Conservation (phyloP, 169 alveolate species). For the Eimeria acervulina region DNA sequence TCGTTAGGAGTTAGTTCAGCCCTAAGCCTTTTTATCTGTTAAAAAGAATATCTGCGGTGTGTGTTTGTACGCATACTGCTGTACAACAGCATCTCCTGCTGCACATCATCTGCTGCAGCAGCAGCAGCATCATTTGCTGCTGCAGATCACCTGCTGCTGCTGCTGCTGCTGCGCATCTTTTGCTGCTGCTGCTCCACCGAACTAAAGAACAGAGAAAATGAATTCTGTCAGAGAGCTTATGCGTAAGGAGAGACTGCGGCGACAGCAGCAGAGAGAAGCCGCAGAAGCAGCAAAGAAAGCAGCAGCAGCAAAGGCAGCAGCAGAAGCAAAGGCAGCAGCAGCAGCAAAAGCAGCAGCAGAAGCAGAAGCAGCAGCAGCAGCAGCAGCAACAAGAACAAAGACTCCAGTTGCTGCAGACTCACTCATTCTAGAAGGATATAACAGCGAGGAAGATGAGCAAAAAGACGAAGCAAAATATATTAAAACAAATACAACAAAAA, state of each 20-base stretch:
- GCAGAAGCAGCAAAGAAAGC: neutral
- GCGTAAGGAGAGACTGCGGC: conserved; percentile 29
- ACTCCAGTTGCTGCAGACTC: neutral
- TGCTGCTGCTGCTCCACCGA: neutral
- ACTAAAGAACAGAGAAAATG: neutral
- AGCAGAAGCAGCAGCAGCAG: conserved; percentile 9
- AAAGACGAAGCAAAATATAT: neutral
- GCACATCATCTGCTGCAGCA: no score
- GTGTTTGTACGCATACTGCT: neutral
- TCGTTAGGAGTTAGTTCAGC: neutral
- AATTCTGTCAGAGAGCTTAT: conserved; percentile 30
- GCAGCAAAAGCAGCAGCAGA: conserved; percentile 9
- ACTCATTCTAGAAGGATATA: neutral
- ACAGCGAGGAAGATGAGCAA: neutral
- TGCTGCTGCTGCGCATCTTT: no score
- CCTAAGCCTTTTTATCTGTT: no score
- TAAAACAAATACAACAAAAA: neutral
- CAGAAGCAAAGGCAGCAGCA: neutral
- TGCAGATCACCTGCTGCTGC: no score
- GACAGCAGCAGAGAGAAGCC: conserved; percentile 35
- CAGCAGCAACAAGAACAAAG: neutral
- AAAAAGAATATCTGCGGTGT: neutral
- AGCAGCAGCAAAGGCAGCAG: conserved; percentile 52
- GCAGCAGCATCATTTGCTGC: no score
- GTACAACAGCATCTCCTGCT: no score